phyloP scores from a whole-genome alignment of 225 moss, liverwort and hornwort genomes.

The Antitrichia curtipendula region DNA sequence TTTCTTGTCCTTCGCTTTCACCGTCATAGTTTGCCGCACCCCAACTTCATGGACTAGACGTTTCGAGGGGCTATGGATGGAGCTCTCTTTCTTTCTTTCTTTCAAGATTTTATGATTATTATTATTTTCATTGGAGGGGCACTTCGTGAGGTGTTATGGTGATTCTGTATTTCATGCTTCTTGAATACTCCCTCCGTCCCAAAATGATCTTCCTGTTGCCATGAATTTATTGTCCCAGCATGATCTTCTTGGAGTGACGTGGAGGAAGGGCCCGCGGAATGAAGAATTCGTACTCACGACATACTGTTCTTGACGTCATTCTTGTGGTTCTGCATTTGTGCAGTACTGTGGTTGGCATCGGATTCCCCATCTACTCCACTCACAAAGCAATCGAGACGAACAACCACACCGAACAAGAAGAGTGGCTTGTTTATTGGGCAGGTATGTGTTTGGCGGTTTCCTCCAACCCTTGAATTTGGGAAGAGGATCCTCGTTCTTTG shows the following conservation, averaged over 20 bases:
- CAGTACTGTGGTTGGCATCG: slow-evolving; percentile 68
- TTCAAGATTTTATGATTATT: neutral
- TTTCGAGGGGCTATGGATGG: neutral
- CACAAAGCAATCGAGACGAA: slow-evolving; percentile 65
- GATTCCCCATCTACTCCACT: slow-evolving; percentile 79
- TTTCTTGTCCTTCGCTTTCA: neutral
- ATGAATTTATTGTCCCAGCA: no score
- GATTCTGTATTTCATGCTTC: neutral
- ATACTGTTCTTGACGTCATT: neutral
- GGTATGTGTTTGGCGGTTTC: slow-evolving; percentile 14
- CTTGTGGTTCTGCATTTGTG: neutral
- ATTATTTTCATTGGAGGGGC: neutral
- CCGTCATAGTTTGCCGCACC: neutral
- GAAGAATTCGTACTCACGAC: neutral
- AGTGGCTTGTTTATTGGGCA: slow-evolving; percentile 97
- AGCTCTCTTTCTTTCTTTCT: neutral
- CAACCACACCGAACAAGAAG: slow-evolving; percentile 70
- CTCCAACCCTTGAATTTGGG: neutral
- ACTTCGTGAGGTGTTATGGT: neutral
- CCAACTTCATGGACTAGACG: neutral
- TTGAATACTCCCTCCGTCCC: neutral
- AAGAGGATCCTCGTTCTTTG: neutral
- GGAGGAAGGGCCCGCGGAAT: no score
- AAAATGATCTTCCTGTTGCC: no score
- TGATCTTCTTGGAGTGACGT: no score